A percentile compares a stretch with the other conserved stretches of the same genome.
Evolutionary conservation across 78 protist species (phyloP).

Genomic region (Dictyostelium capitatum): DNA sequence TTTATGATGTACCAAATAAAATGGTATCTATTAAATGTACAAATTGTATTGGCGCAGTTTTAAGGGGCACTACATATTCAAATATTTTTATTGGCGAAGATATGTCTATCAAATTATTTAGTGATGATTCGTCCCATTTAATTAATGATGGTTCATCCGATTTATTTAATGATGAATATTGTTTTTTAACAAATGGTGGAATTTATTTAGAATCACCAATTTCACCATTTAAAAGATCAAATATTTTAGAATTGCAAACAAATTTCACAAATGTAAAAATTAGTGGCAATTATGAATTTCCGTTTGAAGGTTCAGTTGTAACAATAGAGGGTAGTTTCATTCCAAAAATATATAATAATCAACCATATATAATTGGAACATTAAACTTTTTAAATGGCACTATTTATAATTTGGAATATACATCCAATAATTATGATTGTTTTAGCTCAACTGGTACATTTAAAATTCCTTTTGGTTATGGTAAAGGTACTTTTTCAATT

Average conservation of each 20-base stretch:
- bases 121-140: too few species aligned
- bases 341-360: not conserved
- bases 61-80: too few species aligned
- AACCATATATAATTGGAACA: not conserved
- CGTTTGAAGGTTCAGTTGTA: not conserved
- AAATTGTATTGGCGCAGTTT: not conserved
- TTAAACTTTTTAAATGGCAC: not conserved
- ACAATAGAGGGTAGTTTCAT: not conserved
- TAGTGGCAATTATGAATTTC: not conserved
- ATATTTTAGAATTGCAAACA: not conserved
- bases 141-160: too few species aligned
- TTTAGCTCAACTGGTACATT: not conserved
- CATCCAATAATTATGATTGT: not conserved
- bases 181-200: not conserved
- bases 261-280: not conserved
- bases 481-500: not conserved
- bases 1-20: not conserved
- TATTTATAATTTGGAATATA: not conserved
- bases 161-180: too few species aligned
- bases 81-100: too few species aligned
- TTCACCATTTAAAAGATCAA: constrained; percentile 2
- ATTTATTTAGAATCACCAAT: constrained; percentile 8
- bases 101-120: too few species aligned
- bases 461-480: not conserved
- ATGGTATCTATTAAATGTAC: not conserved